Evolutionary conservation across 1,139 yeast genomes (phyloP).

Genomic region (Candida sanyaensis): DNA sequence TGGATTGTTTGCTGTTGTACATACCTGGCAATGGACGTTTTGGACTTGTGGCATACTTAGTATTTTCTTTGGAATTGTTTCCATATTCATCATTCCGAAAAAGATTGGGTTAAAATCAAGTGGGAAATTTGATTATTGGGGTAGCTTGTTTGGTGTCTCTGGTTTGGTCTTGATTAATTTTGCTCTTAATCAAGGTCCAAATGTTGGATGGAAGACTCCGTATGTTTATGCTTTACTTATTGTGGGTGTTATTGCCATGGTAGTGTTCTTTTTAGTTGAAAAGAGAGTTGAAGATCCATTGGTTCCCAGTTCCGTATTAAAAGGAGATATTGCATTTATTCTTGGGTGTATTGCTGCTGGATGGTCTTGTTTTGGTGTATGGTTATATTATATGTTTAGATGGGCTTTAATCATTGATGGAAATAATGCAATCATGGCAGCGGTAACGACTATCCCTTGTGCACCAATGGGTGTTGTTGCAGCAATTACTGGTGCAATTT

Average conservation of each 20-base stretch:
- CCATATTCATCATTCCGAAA: slow-evolving; percentile 46
- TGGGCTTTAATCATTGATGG: slow-evolving; percentile 34
- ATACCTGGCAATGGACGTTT: slow-evolving; percentile 61
- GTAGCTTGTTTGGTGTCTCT: slow-evolving; percentile 46
- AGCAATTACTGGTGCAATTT: slow-evolving; percentile 41
- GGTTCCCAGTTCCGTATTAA: slow-evolving; percentile 44
- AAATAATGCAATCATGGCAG: slow-evolving; percentile 33
- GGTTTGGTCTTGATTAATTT: slow-evolving; percentile 55
- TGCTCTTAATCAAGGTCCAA: slow-evolving; percentile 66
- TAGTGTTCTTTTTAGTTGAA: slow-evolving; percentile 38
- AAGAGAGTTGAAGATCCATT: slow-evolving; percentile 41
- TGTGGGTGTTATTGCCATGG: slow-evolving; percentile 43
- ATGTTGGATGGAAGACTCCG: slow-evolving; percentile 53
- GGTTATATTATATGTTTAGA: slow-evolving; percentile 50
- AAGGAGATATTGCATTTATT: slow-evolving; percentile 45
- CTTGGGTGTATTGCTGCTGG: slow-evolving; percentile 55
- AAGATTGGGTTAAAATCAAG: slow-evolving; percentile 24
- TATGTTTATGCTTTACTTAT: slow-evolving; percentile 54
- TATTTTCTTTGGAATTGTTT: slow-evolving; percentile 26
- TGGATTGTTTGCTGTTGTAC: slow-evolving; percentile 40
- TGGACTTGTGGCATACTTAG: slow-evolving; percentile 48
- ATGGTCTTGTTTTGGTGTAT: slow-evolving; percentile 63
- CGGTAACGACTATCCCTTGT: slow-evolving; percentile 43
- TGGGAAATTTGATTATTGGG: slow-evolving; percentile 47
- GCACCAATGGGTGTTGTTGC: slow-evolving; percentile 47